Conservation (phyloP, 116 monocot species). For the Dioscorea cayenensis region DNA sequence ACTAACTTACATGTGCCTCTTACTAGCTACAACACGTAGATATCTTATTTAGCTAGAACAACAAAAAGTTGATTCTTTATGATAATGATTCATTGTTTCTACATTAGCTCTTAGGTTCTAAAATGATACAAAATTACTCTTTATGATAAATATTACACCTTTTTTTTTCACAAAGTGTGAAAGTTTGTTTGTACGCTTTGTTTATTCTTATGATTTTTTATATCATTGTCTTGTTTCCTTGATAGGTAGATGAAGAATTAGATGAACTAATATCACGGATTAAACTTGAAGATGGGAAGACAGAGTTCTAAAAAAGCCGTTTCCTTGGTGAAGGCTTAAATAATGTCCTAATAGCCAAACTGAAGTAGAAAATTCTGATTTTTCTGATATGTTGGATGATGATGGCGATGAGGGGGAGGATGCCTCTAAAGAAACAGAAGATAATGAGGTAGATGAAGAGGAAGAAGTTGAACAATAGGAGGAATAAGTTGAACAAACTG, state of each 20-base stretch:
- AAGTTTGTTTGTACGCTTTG: no score
- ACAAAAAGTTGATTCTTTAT: no score
- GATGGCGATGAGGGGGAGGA: conserved; percentile 60
- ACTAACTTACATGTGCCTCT: no score
- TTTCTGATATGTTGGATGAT: conserved; percentile 52
- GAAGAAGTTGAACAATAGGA: conserved; percentile 24
- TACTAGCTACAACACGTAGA: no score
- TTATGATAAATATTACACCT: no score
- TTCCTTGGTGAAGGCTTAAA: conserved; percentile 87
- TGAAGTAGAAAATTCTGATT: conserved; percentile 40
- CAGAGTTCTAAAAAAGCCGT: conserved; percentile 84
- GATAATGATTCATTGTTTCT: no score
- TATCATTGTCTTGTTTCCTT: not conserved
- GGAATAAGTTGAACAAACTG: conserved; percentile 62
- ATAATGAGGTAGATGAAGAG: conserved; percentile 70
- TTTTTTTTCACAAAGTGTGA: no score
- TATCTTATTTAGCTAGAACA: no score
- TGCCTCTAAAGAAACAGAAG: conserved; percentile 56
- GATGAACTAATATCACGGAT: conserved; percentile 19
- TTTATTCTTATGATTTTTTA: not conserved
- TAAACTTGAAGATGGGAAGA: conserved; percentile 84
- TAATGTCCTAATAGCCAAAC: conserved; percentile 31
- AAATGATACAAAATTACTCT: no score
- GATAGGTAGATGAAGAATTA: conserved; percentile 1
- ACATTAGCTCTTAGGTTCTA: no score